A percentile compares a stretch with the other conserved stretches of the same genome.
Conservation (phyloP, 2,329 filamentous ascomycete species). For the Microcera coccophila region DNA sequence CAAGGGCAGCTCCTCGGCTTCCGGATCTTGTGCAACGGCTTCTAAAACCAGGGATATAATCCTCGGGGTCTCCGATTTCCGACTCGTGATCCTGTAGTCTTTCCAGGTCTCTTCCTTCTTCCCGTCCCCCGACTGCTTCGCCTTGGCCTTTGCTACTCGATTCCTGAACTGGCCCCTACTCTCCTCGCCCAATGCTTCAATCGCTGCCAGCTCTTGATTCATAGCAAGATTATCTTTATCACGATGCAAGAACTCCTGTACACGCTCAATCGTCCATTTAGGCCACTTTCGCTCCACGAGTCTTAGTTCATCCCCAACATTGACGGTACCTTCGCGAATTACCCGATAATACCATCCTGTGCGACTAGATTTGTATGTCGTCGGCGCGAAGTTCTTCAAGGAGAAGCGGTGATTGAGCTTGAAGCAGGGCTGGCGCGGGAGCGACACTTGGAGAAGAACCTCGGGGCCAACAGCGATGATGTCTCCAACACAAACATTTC, state of each 20-base stretch:
- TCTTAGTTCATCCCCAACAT: conserved; percentile 53
- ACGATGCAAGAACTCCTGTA: conserved; percentile 61
- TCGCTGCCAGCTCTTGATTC: conserved; percentile 49
- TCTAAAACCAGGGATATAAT: conserved; percentile 53
- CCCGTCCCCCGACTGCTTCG: conserved; percentile 19
- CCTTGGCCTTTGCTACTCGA: conserved; percentile 47
- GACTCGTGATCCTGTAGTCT: conserved; percentile 46
- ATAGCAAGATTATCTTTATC: conserved; percentile 48
- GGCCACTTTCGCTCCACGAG: conserved; percentile 54
- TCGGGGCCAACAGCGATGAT: conserved; percentile 49
- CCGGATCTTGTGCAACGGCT: conserved; percentile 33
- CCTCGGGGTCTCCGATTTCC: conserved; percentile 46
- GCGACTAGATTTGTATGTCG: conserved; percentile 52
- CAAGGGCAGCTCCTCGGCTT: conserved; percentile 33
- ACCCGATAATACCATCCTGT: conserved; percentile 67
- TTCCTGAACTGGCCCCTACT: conserved; percentile 45
- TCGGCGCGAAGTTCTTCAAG: conserved; percentile 57
- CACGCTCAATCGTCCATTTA: conserved; percentile 58
- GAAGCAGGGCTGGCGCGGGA: conserved; percentile 63
- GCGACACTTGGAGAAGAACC: conserved; percentile 54
- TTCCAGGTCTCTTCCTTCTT: conserved; percentile 38
- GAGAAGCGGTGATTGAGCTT: conserved; percentile 67
- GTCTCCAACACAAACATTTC: conserved; percentile 63
- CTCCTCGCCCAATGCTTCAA: conserved; percentile 50
- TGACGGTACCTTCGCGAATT: conserved; percentile 50